Evolutionary conservation across 495 filamentous ascomycete genomes (phyloP).

Genomic region (Pseudomonodictys pantanalensis): DNA sequence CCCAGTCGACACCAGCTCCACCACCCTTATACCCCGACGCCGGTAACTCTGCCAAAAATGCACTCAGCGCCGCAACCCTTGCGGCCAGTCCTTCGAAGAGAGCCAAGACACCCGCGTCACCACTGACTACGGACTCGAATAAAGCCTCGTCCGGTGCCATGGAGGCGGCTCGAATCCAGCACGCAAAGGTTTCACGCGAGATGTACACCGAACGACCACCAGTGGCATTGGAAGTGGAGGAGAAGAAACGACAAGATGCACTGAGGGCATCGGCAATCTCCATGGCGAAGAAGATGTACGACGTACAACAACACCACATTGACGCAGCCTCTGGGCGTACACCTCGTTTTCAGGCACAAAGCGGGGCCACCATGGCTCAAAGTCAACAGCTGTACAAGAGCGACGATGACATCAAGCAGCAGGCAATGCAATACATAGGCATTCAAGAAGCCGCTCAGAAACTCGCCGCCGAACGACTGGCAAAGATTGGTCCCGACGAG

Average conservation of each 20-base stretch:
- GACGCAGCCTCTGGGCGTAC: constrained; percentile 41
- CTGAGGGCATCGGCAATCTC: constrained; percentile 77
- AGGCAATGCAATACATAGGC: constrained; percentile 52
- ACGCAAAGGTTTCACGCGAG: constrained; percentile 53
- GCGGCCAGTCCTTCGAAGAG: constrained; percentile 49
- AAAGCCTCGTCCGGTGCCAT: constrained; percentile 43
- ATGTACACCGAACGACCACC: constrained; percentile 77
- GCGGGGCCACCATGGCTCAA: constrained; percentile 46
- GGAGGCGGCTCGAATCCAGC: constrained; percentile 57
- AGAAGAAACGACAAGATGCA: constrained; percentile 65
- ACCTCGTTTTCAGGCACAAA: constrained; percentile 34
- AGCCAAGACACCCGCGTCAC: background rate
- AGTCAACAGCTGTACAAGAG: constrained; percentile 39
- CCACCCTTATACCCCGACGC: constrained; percentile 55
- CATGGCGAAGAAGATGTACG: constrained; percentile 86
- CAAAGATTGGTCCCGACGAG: constrained; percentile 68
- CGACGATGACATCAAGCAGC: constrained; percentile 40
- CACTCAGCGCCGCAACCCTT: constrained; percentile 63
- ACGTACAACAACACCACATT: constrained; percentile 56
- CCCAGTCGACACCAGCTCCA: constrained; percentile 60
- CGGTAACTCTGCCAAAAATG: constrained; percentile 59
- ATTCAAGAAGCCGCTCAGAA: constrained; percentile 83
- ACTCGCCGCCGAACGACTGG: constrained; percentile 76
- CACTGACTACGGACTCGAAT: constrained; percentile 23
- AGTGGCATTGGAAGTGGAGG: constrained; percentile 67